Base-by-base conservation (phyloP, 108 stramenopile species). In the Stephanodiscus minutulus region DNA sequence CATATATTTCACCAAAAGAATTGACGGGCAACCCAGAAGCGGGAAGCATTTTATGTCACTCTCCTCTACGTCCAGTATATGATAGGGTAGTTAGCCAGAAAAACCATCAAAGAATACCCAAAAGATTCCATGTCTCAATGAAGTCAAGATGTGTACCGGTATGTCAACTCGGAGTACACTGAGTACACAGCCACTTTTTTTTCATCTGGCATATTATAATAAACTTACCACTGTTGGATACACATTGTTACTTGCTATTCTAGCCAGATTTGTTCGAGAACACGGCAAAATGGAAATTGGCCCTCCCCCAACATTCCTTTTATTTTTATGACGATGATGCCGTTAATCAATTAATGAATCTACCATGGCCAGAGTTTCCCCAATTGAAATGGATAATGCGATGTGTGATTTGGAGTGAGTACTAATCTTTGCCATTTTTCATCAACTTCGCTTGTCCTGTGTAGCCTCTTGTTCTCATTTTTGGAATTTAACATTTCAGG, bases 301-400 rank as follows among this genome's bases (percentile, higher is more conserved):
- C 55, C 8, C 57, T 85, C 1, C 84, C 84, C 9, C 39, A 79
- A 33, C 85, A 85, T 59, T 64, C 70, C 10, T 72, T 85, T 27
- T 88, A 82, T 39, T 76, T 91, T 64, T 87, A 91, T 64, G 84
- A 86, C 49, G 87, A 88, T 61, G 83, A 73, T 5, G 86, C 85
- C 12, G 79, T 87, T 4, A 71, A 87, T 46, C 67, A 83, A 61
- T 25, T 88, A 25, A 61, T 88, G n/a, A 21, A 79, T 22, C 35
- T 72, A 7, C 17, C 79, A 29, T 78, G 70, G 70, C 31, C 61
- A 15, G 76, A 80, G 36, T 83, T 86, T 72, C 82, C 84, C 18
- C 82, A 79, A 35, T 39, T 88, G 8, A 15, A 20, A 7, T 50
- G 46, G 3, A 35, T 58, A n/a, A 70, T 78, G 68, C 61, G 52